Conservation (phyloP, 768 basidiomycete species). For the Termitomyces sp. region DNA sequence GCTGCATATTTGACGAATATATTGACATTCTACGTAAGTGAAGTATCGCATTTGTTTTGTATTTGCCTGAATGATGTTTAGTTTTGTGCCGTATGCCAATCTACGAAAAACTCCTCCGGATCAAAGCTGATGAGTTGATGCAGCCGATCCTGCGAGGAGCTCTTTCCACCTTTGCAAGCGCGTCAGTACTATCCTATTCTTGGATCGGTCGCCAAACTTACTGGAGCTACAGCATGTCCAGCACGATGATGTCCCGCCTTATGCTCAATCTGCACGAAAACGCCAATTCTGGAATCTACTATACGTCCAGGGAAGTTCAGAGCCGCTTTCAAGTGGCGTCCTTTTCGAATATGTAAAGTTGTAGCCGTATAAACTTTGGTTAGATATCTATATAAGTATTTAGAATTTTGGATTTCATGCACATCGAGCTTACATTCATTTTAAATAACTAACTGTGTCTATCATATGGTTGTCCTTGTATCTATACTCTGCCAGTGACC, state of each 20-base stretch:
- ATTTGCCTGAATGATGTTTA: background rate
- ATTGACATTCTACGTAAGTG: background rate
- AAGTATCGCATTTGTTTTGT: background rate
- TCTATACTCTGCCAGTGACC: too few species aligned
- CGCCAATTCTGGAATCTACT: background rate
- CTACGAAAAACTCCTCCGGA: too few species aligned
- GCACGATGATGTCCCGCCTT: constrained; percentile 10
- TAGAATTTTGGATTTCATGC: background rate
- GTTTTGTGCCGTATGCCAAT: background rate
- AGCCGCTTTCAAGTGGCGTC: background rate
- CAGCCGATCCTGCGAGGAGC: background rate
- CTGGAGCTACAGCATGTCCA: background rate
- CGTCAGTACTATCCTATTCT: background rate
- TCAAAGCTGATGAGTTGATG: background rate
- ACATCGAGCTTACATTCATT: background rate
- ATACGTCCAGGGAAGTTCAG: background rate
- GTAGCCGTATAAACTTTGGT: background rate
- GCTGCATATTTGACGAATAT: background rate
- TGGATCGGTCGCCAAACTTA: background rate
- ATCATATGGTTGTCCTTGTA: too few species aligned
- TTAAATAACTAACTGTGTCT: background rate
- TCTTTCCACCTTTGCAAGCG: background rate
- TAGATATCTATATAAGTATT: background rate
- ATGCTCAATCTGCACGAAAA: constrained; percentile 9
- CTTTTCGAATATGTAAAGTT: background rate